Conservation (phyloP, 352 stramenopile genomes). For the Pythium oligandrum region DNA sequence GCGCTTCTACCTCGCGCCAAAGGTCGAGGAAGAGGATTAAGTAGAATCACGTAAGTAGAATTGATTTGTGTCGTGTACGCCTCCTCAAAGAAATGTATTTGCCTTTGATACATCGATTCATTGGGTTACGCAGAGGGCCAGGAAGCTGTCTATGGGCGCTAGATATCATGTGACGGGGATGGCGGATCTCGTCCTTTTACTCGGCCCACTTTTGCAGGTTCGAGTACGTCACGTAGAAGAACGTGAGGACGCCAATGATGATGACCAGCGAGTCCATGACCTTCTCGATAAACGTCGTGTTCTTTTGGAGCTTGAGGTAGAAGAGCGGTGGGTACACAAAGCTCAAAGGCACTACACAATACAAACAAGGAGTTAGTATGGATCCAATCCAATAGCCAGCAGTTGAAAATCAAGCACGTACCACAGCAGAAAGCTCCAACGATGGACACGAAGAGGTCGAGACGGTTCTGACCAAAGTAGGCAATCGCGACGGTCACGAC, state of each 20-base stretch:
- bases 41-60: background rate
- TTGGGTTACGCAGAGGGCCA: background rate
- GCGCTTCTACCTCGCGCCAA: constrained; percentile 99
- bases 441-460: constrained; percentile 83
- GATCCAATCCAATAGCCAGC: background rate
- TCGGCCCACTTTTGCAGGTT: constrained; percentile 65
- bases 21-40: constrained; percentile 98
- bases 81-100: no score
- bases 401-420: constrained; percentile 21
- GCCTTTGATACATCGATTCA: no score
- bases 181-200: constrained; percentile 12
- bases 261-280: constrained; percentile 56
- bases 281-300: constrained; percentile 41
- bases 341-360: constrained; percentile 54
- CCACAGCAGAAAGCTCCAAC: constrained; percentile 79
- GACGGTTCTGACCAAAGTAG: constrained; percentile 66
- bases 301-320: constrained; percentile 63
- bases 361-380: constrained; percentile 1
- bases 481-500: constrained; percentile 58
- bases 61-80: no score
- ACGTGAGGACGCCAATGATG: constrained; percentile 59
- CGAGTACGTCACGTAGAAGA: constrained; percentile 81
- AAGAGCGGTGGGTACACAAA: constrained; percentile 82
- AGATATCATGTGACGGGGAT: constrained; percentile 1
- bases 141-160: background rate